Evolutionary conservation across 768 basidiomycete genomes (phyloP), one percentile per base, ranked within the genome.

Genomic region (Cystofilobasidium capitatum): DNA sequence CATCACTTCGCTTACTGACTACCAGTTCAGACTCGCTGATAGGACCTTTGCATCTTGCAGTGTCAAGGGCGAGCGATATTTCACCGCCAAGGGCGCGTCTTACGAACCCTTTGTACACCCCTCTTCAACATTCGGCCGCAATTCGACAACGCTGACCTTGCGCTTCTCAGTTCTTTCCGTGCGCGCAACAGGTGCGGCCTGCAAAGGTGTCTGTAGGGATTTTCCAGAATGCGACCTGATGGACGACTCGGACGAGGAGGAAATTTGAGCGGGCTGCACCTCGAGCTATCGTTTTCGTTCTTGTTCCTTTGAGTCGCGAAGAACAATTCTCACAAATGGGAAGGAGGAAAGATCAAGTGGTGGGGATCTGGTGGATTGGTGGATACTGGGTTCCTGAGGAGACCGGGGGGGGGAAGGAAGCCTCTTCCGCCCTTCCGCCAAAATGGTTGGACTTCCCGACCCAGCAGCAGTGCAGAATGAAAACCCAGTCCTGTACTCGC

Each of bases 11-110:
- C 57, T 10, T 65, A 13, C 1, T 2, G 20, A 22, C 44, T 29
- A 36, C 42, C 17, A 35, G 16, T 35, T 26, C 24, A 42, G 57
- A 36, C 26, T 22, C 17, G 26, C 45, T 36, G 10, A 31, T 13
- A 24, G 24, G 16, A 12, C 20, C 22, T 10, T 62, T 40, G 9
- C 49, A 42, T 51, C 45, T 33, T 37, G 22, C 71, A 94, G 92
- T 0, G 87, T 94, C 3, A 83, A 91, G 73, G 91, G 89, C 0
- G 84, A 85, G 70, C 80, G 81, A n/a, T 97, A 96, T 74, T 98
- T 97, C 74, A 80, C 83, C 12, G 91, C 91, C 75, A 79, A 77
- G 54, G 51, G 51, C 5, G 83, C 84, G 12, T 86, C 85, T 57
- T 85, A 87, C 65, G 94, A 91, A 0, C 85, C 86, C 2, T 96